These are phyloP conservation scores for Penicillium brevicompactum DNA, from an alignment of 2,329 filamentous ascomycete genomes.

Conservation along the genomic window DNA sequence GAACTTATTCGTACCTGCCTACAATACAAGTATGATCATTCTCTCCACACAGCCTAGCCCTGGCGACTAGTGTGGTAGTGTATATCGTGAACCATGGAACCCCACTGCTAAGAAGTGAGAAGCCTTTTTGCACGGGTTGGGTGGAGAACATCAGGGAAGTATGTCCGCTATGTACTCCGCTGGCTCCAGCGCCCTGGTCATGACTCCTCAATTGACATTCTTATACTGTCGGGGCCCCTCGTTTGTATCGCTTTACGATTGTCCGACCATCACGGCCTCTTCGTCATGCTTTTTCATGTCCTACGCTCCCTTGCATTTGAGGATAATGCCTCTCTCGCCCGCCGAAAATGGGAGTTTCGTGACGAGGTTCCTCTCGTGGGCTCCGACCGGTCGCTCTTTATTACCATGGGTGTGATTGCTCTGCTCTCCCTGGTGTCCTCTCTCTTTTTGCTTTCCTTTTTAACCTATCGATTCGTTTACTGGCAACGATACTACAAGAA, in stretches of 20 bases:
- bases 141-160: neutral
- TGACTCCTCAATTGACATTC: neutral
- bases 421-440: conserved; percentile 40
- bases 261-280: conserved; percentile 1
- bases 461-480: conserved; percentile 53
- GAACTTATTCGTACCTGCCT: neutral
- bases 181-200: neutral
- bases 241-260: neutral
- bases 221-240: neutral
- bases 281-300: conserved; percentile 15
- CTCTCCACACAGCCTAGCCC: neutral
- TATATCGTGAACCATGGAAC: neutral
- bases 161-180: neutral
- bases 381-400: conserved; percentile 45
- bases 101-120: neutral
- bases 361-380: conserved; percentile 19
- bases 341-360: conserved; percentile 21
- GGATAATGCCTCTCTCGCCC: conserved; percentile 13
- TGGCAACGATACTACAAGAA: conserved; percentile 52
- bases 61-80: neutral
- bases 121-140: conserved; percentile 1
- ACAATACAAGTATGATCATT: neutral
- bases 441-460: conserved; percentile 40
- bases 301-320: conserved; percentile 16
- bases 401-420: conserved; percentile 49